Conservation (phyloP, 2,329 filamentous ascomycete genomes). For the Arthrinium phaeospermum region DNA sequence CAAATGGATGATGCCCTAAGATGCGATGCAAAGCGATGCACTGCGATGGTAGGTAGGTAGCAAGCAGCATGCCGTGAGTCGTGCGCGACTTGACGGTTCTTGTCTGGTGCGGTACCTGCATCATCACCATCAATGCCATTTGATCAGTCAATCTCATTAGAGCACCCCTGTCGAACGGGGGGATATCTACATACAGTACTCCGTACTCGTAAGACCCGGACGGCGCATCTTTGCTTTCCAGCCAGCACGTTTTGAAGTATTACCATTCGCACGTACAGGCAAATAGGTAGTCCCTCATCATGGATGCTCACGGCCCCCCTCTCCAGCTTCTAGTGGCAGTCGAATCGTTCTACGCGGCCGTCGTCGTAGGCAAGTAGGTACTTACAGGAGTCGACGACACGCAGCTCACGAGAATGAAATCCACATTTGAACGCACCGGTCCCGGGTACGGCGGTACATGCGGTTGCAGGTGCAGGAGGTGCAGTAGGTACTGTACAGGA, state of each 20-base stretch:
- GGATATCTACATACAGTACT: not conserved
- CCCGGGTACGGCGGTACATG: slow-evolving; percentile 5
- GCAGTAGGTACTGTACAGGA: not conserved
- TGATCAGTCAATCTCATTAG: slow-evolving; percentile 9
- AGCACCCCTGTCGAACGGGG: not conserved
- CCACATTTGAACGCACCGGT: not conserved
- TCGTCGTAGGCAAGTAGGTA: no score
- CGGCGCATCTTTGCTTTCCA: not conserved
- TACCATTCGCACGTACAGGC: no score
- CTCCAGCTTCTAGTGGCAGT: no score
- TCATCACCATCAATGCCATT: slow-evolving; percentile 4
- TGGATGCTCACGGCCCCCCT: no score
- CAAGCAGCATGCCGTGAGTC: not conserved
- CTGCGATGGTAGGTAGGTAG: not conserved
- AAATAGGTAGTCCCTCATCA: no score
- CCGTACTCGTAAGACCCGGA: no score
- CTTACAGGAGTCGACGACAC: no score
- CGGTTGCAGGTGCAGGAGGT: not conserved
- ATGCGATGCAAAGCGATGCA: not conserved
- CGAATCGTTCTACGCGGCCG: no score
- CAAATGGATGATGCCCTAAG: not conserved
- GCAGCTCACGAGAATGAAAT: no score
- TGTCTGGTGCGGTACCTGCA: slow-evolving; percentile 13
- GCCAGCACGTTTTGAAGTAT: not conserved
- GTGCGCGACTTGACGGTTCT: slow-evolving; percentile 5